Evolutionary conservation across 164 flowering plant species (phyloP), one percentile per base, ranked within the genome.

Genomic region (Kingdonia uniflora): DNA sequence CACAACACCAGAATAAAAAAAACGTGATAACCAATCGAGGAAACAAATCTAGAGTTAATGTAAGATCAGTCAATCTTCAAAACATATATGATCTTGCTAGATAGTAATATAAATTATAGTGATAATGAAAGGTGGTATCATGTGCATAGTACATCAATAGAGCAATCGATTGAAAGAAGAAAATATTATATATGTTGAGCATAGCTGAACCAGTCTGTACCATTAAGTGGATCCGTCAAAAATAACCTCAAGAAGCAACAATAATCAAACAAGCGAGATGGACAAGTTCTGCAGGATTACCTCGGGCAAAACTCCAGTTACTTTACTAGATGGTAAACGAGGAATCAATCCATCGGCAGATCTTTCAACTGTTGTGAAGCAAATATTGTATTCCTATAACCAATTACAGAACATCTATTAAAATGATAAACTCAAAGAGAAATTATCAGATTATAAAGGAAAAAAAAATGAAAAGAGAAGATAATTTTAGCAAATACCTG

Each of bases 311-410:
- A 94, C 74, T 55, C 99, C 97, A 43, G 74, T 61, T 48, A 59
- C 76, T 65, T 63, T 75, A 75, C 64, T 65, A 47, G 85, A 73
- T 45, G 99, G 97, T 58, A 88, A 66, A 55, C 61, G 74, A 26
- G 99, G 86, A 55, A 65, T 56, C 16, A 75, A 64, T 35, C 89
- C 97, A 65, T 84, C 95, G n/a, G 62, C 37, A 62, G 80, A 65
- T 67, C 85, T 80, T 73, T 81, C 84, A 51, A 88, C 92, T 37
- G 99, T 94, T 38, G 99, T 94, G 68, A 94, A 88, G 73, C 99
- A 94, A 26, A 94, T 94, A 74, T 94, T 94, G 65, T 88, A 94
- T 63, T 94, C 99, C 99, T 94, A 76, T 45, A 68, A 49, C 55
- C 17, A 56, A 54, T 35, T 1, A 37, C 11, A 19, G 33, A 42